Evolutionary conservation across 192 early-diverging fungal species (phyloP), one percentile per base, ranked within the genome.

Genomic region (Cetraspora pellucida): DNA sequence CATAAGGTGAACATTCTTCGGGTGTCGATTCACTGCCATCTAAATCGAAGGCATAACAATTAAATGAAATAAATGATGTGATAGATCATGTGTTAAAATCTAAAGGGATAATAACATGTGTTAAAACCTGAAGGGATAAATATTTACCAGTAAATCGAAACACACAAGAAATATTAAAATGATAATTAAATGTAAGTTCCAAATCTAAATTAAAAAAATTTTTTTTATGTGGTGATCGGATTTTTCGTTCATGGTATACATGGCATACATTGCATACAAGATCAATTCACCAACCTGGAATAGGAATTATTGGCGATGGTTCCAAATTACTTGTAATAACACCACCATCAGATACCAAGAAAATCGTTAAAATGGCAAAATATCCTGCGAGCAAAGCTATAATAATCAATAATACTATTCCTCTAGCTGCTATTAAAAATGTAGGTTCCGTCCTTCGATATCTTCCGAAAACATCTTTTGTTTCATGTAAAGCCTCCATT

Each of bases 151-250:
- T 11, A 60, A 63, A 63, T 57, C 50, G 10, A 63, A 61, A 27
- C 47, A 63, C 25, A 63, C 73, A 75, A 7, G 59, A 2, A 28
- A 75, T 46, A 47, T 44, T 61, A 61, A 75, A 75, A 30, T 59
- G 37, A 46, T 61, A 75, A 75, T 75, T 75, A 16, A 54, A 75
- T 16, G 13, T 6, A 19, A 75, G 16, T 25, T 25, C 28, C 23
- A 75, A 60, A 28, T 75, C 73, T 75, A 23, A 43, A 55, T 25
- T 27, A 37, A 25, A 21, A 23, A n/a, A 54, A 54, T 10, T 28
- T 16, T 16, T 30, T 61, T 30, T 16, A 1, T 60, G n/a, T n/a
- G n/a, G n/a, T n/a, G n/a, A 60, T 31, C 14, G 59, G 59, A 25
- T 13, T 31, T 68, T 46, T 52, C 30, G 21, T 52, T 30, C 23